Conservation (phyloP, 2,329 filamentous ascomycete species). For the Pleoardoris graminearum region DNA sequence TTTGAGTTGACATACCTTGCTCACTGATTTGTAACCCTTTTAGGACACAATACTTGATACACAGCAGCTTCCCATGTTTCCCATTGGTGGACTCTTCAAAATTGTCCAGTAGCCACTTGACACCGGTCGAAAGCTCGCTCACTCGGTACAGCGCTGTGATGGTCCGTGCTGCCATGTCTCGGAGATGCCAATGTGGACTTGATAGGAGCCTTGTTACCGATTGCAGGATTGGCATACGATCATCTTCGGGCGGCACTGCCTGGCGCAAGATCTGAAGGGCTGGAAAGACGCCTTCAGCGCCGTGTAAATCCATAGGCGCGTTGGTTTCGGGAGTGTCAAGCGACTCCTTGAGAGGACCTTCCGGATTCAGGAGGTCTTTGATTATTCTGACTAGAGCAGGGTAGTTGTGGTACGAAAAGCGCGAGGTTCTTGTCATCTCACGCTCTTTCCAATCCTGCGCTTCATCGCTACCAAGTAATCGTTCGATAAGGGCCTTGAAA, state of each 20-base stretch:
- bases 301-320: slow-evolving; percentile 40
- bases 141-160: slow-evolving; percentile 49
- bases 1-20: slow-evolving; percentile 2
- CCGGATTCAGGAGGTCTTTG: slow-evolving; percentile 59
- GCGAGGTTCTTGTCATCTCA: slow-evolving; percentile 48
- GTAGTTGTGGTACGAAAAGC: slow-evolving; percentile 72
- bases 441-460: slow-evolving; percentile 61
- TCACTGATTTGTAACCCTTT: slow-evolving; percentile 22
- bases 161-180: slow-evolving; percentile 78
- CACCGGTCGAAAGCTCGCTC: slow-evolving; percentile 27
- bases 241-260: slow-evolving; percentile 65
- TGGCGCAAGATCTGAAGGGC: slow-evolving; percentile 79
- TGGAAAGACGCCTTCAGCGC: slow-evolving; percentile 73
- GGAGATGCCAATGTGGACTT: slow-evolving; percentile 76
- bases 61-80: slow-evolving; percentile 37
- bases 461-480: slow-evolving; percentile 74
- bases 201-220: slow-evolving; percentile 66
- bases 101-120: slow-evolving; percentile 23
- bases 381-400: slow-evolving; percentile 67
- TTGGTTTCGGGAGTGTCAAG: slow-evolving; percentile 24
- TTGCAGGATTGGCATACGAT: slow-evolving; percentile 59
- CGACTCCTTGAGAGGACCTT: slow-evolving; percentile 31
- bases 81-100: slow-evolving; percentile 24
- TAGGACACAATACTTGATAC: slow-evolving; percentile 37
- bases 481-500: slow-evolving; percentile 81